Evolutionary conservation across 2,329 filamentous ascomycete species (phyloP), one percentile per base, ranked within the genome.

Genomic region (Pestalotiopsis sp.): DNA sequence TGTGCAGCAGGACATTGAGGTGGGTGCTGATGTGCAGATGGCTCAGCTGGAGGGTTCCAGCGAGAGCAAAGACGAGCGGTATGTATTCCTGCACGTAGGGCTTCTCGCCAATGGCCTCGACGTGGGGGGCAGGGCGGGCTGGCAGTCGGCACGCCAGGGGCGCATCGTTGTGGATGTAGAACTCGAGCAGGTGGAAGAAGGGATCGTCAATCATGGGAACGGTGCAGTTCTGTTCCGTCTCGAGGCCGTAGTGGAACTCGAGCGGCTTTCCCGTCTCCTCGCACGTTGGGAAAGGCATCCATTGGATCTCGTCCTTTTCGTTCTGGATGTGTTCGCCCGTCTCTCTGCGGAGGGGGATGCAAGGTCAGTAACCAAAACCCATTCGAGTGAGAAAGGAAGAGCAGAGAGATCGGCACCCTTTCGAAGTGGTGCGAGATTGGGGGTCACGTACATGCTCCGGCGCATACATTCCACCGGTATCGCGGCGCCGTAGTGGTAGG

Each of bases 141-240:
- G 95, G 94, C 14, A 98, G 89, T 66, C 96, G 95, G 81, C 96
- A 99, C 67, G 94, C 91, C 64, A 98, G 86, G 11, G 96, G 96
- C 20, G 94, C 95, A 82, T 99, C 96, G 83, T 92, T 94, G 86
- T 98, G 96, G 80, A 98, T 91, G 86, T 98, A 98, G 87, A 98
- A 98, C 83, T 98, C 93, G 83, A 95, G 91, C 65, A 95, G 88
- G 82, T 96, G 93, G 85, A 94, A 96, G 85, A 95, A 92, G 56
- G 92, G 88, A 78, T 95, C 93, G 75, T 88, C 86, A 75, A 95
- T 86, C 81, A 93, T 87, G 77, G 91, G 85, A 75, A 96, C 90
- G 67, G 93, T 96, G 85, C 93, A 96, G 83, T 95, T 95, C 74
- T 93, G 82, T 78, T 97, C 94, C 82, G 82, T 83, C 78, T 95